phyloP scores from a whole-genome alignment of 164 flowering plant species.

The Tetracentron sinense region DNA sequence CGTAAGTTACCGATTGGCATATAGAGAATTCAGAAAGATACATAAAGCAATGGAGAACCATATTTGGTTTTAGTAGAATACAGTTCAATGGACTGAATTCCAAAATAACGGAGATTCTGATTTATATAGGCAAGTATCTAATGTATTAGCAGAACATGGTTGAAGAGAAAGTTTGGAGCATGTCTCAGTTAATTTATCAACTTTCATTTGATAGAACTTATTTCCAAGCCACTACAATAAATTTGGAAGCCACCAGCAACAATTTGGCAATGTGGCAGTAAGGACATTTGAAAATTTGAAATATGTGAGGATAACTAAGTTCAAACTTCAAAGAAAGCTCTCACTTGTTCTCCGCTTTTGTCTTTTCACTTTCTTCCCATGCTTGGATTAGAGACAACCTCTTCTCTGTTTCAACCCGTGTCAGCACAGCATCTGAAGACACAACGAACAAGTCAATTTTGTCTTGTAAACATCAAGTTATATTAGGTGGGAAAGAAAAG shows the following conservation, averaged over 20 bases:
- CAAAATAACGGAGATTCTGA: no score
- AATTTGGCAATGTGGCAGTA: no score
- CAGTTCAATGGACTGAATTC: neutral
- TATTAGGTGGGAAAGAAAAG: neutral
- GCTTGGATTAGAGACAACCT: constrained; percentile 72
- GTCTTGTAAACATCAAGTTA: neutral
- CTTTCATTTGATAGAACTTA: neutral
- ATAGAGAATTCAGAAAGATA: neutral
- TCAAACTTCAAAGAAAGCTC: constrained; percentile 19
- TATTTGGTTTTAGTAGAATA: no score
- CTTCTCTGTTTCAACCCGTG: constrained; percentile 68
- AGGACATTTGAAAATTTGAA: neutral
- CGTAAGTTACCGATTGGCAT: neutral
- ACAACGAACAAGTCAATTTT: neutral
- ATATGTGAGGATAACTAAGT: neutral
- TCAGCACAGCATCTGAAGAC: constrained; percentile 63
- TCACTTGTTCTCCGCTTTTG: constrained; percentile 85
- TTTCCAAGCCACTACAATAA: neutral
- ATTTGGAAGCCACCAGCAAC: neutral
- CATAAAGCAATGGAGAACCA: no score
- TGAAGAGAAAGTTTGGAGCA: neutral
- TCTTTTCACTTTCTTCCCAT: constrained; percentile 90
- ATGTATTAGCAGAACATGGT: no score
- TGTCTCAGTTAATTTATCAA: neutral
- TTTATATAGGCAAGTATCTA: neutral